Evolutionary conservation across 495 filamentous ascomycete genomes (phyloP), one percentile per base, ranked within the genome.

Genomic region (Penicillium waksmanii): DNA sequence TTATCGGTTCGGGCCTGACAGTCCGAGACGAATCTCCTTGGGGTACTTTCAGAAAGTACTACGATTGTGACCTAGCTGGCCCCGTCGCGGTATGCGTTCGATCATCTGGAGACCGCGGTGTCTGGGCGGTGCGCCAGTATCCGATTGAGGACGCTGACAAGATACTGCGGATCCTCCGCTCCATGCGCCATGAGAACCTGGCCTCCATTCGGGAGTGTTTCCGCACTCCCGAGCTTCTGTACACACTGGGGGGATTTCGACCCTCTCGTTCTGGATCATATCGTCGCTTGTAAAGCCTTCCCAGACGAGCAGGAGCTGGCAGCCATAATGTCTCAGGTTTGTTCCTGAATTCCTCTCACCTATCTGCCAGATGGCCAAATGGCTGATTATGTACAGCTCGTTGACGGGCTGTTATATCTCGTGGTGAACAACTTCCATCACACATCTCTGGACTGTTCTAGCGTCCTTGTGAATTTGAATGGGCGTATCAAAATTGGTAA

Each of bases 1-100:
- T n/a, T 53, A 38, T 43, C 11, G 42, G 34, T 35, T 51, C 43
- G 21, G 49, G 54, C 58, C 18, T 50, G 12, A 18, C 53, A 52
- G n/a, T 60, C 36, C 60, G 19, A 33, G 23, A 61, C 5, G 57
- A 58, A 18, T 58, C 60, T 18, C 64, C 60, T 1, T 66, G 46
- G 64, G 51, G 51, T 36, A 61, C 51, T 42, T 66, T 58, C 25
- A 42, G 58, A 38, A 36, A 56, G 36, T 19, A 33, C 36, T 66
- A 58, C 56, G 36, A 61, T 19, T 66, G 60, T 43, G 60, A 66
- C 56, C 54, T 66, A 27, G 64, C 64, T 38, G 57, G 64, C 17
- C 38, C 50, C 15, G 60, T 66, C 19, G 35, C 25, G 34, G 25
- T 66, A 25, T 66, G 25, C 33, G 34, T 62, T 18, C 51, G 35